Evolutionary conservation across 805 yeast genomes (phyloP).

Genomic region (Nakazawaea populi): DNA sequence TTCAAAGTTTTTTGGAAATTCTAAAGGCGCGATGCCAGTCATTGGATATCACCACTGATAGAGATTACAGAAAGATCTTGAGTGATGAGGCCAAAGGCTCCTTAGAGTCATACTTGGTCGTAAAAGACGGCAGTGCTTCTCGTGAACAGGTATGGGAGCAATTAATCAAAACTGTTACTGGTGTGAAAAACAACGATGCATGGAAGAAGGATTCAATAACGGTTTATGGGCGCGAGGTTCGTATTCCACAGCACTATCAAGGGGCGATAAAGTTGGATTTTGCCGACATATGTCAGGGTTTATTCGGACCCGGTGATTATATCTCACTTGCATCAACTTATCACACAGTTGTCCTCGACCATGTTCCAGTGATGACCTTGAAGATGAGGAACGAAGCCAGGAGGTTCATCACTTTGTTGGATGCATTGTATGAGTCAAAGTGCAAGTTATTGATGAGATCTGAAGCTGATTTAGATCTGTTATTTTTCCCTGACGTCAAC

Average conservation of each 20-base stretch:
- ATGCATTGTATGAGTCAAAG: constrained; percentile 63
- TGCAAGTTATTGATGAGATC: constrained; percentile 52
- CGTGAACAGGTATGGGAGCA: constrained; percentile 30
- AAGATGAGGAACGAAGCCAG: constrained; percentile 63
- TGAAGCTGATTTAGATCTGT: constrained; percentile 40
- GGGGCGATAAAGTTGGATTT: constrained; percentile 47
- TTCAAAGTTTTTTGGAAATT: constrained; percentile 50
- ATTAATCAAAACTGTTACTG: constrained; percentile 20
- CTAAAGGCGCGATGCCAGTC: constrained; percentile 54
- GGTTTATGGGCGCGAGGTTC: constrained; percentile 52
- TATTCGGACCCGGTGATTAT: constrained; percentile 63
- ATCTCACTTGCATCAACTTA: constrained; percentile 59
- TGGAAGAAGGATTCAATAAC: constrained; percentile 24
- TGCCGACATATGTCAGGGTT: constrained; percentile 46
- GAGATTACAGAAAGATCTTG: constrained; percentile 47
- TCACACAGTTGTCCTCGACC: constrained; percentile 50
- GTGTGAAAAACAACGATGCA: constrained; percentile 3
- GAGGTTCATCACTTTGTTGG: constrained; percentile 58
- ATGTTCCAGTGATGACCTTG: constrained; percentile 54
- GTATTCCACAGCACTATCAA: constrained; percentile 35
- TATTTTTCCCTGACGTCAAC: constrained; percentile 57
- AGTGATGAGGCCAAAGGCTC: constrained; percentile 16
- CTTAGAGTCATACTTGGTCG: constrained; percentile 27
- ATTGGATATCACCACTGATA: constrained; percentile 52
- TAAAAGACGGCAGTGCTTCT: constrained; percentile 19